Base-by-base conservation (phyloP, 1,284 basidiomycete species). In the Lignosus rhinocerotis region DNA sequence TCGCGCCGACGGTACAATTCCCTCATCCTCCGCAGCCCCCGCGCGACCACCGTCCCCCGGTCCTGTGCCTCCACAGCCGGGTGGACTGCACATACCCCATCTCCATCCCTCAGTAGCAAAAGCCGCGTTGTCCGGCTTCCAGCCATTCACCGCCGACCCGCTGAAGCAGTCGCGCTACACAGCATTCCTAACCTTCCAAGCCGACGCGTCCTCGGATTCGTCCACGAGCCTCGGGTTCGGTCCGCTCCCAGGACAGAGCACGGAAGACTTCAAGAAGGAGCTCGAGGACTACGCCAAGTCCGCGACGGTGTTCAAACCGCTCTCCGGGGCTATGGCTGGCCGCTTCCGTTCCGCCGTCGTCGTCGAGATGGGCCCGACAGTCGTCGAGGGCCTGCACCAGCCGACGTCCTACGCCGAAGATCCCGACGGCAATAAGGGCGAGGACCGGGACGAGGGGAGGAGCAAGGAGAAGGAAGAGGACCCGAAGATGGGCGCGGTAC, bases 241-340 rank as follows among this genome's bases (percentile, higher is more conserved):
- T 17, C 82, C 82, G 2, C 72, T 80, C 6, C 81, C 83, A 0
- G 79, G 76, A 0, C 89, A 92, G 70, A 80, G 73, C 8, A 75
- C 79, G 2, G 86, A 91, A 21, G 85, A 86, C 19, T 90, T 92
- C 68, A 86, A 88, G 66, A 87, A 87, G 61, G 96, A 99, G 73
- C 77, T 98, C 33, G 78, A 80, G 43, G 93, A 96, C 62, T 99
- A 95, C 66, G 85, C 89, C 0, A 91, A 94, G 69, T 85, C 92
- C 0, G 97, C 96, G 0, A 78, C 83, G 30, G 86, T 98, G 31
- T 98, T 98, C 77, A 93, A 94, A 65, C 96, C 96, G 0, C 87
- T 96, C 70, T 88, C 88, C 0, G 92, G 88, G 16, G 92, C 93
- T 21, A 98, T 99, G 92, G 93, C 94, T 0, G 90, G 86, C 17